Evolutionary conservation across 1,284 basidiomycete genomes (phyloP).

Genomic region (Melampsora abietis-canadensis): DNA sequence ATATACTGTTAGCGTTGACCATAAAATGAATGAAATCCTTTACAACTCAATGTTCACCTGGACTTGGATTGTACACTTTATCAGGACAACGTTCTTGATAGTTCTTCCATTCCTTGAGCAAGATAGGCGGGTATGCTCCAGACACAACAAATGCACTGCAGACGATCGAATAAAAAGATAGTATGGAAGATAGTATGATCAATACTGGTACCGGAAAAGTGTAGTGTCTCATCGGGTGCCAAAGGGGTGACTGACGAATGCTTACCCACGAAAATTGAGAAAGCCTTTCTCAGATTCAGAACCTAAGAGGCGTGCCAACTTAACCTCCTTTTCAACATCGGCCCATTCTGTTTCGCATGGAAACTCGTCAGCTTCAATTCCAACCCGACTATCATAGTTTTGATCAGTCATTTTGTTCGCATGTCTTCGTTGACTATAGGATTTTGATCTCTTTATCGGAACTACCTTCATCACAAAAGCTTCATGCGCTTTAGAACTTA

Average conservation of each 20-base stretch:
- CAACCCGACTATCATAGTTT: neutral
- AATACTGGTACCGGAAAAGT: no score
- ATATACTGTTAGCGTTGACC: no score
- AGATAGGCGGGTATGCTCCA: slow-evolving; percentile 21
- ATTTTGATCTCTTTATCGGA: slow-evolving; percentile 27
- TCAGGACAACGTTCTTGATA: slow-evolving; percentile 23
- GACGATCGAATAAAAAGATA: neutral
- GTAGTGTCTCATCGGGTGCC: no score
- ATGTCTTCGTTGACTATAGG: neutral
- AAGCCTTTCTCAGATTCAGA: slow-evolving; percentile 31
- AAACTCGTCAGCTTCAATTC: slow-evolving; percentile 13
- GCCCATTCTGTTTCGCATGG: slow-evolving; percentile 31
- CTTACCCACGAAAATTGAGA: slow-evolving; percentile 33
- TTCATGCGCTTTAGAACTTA: neutral
- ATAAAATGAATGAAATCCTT: no score
- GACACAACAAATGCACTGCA: slow-evolving; percentile 24
- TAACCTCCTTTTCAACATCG: slow-evolving; percentile 37
- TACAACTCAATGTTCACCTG: slow-evolving; percentile 16
- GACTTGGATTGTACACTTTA: slow-evolving; percentile 28
- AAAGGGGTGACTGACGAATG: neutral
- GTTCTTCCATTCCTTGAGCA: slow-evolving; percentile 31
- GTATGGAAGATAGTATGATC: no score
- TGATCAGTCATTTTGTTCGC: neutral
- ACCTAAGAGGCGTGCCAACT: slow-evolving; percentile 20
- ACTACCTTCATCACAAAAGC: slow-evolving; percentile 38